Conservation (phyloP, 352 stramenopile genomes). For the Globisporangium solare region DNA sequence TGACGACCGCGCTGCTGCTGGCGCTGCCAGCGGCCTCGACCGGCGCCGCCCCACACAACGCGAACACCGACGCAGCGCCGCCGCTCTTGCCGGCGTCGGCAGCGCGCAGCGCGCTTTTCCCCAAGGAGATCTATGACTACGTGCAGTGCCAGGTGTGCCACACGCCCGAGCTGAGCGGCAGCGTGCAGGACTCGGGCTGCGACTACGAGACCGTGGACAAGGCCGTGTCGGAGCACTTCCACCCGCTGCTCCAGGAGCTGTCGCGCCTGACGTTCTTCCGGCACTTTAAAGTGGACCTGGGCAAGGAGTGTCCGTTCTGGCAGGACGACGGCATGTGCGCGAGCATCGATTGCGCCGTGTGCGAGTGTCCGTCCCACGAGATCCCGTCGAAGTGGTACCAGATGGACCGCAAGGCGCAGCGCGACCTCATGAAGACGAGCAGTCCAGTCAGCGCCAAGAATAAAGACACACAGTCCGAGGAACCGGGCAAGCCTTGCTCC, state of each 20-base stretch:
- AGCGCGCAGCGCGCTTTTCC: conserved; percentile 27
- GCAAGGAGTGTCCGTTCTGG: conserved; percentile 88
- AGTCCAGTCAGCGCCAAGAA: conserved; percentile 5
- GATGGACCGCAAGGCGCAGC: conserved; percentile 39
- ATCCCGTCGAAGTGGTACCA: conserved; percentile 80
- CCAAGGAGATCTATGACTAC: conserved; percentile 70
- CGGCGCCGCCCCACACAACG: not conserved
- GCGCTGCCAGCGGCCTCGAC: not conserved
- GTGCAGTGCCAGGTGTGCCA: conserved; percentile 79
- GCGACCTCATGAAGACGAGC: not conserved
- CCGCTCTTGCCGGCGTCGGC: not conserved
- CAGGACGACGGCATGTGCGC: conserved; percentile 89
- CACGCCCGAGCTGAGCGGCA: conserved; percentile 76
- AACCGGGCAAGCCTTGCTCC: conserved; percentile 42
- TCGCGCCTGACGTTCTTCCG: conserved; percentile 88
- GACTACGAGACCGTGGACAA: conserved; percentile 85
- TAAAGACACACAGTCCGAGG: conserved; percentile 11
- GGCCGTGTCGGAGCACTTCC: conserved; percentile 76
- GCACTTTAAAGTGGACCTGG: conserved; percentile 92
- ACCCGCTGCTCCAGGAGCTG: conserved; percentile 73
- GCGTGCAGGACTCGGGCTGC: conserved; percentile 78
- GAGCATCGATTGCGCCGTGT: conserved; percentile 87
- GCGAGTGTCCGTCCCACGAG: conserved; percentile 84
- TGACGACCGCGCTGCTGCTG: conserved; percentile 3
- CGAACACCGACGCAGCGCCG: not conserved